Evolutionary conservation across 352 stramenopile species (phyloP), one percentile per base, ranked within the genome.

Genomic region (Thraustochytrium sp.): DNA sequence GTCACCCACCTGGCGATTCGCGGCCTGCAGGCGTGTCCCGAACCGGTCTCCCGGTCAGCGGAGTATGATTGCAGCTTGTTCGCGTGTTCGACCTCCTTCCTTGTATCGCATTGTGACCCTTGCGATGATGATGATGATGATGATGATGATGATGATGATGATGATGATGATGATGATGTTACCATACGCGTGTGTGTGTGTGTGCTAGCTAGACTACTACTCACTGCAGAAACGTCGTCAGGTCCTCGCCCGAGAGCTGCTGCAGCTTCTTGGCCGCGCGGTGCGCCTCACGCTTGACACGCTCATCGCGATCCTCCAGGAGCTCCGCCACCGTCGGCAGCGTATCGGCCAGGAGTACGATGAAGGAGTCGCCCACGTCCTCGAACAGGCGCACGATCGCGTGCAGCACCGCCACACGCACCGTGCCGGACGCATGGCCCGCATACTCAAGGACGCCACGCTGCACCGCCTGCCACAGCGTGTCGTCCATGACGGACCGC

Each of bases 311-410:
- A 42, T 80, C 68, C 68, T 80, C 68, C 68, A 80, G 4, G 5
- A 80, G 51, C 53, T 80, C 68, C 21, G 68, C 68, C 3, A 80
- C 53, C 5, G 68, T 77, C 26, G 46, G 68, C 31, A 80, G 2
- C 11, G 68, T 80, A 26, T 80, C 68, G 4, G 68, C 68, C 29
- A 80, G 29, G 29, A 80, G 68, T 11, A 80, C 68, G 31, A 80
- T 80, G 38, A 55, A 80, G 0, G 31, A 48, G 51, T 80, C 68
- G 31, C 68, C 68, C 29, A 80, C 68, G 37, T 26, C 44, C 68
- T 80, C 68, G 4, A 80, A 80, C 68, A 80, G 42, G 3, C n/a
- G n/a, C n/a, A 80, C 48, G 34, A 80, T 72, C 8, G 46, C 31
- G 68, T 72, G 68, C 36, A 80, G 23, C 23, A n/a, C 26, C 46